Evolutionary conservation across 2,329 filamentous ascomycete genomes (phyloP), one percentile per base, ranked within the genome.

Genomic region (Paraphaeosphaeria minitans): DNA sequence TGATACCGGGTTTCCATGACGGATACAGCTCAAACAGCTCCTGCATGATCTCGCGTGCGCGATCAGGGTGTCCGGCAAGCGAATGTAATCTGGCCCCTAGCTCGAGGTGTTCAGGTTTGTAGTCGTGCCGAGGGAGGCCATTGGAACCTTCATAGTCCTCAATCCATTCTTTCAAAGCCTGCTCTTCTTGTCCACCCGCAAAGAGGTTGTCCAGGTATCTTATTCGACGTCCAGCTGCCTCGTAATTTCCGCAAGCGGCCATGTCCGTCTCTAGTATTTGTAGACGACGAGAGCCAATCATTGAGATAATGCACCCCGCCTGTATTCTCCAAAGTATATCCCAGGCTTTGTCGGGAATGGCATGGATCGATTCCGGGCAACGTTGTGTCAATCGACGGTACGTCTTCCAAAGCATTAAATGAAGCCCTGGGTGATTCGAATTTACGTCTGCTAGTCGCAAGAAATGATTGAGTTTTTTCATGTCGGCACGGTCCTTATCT

Each of bases 1-100:
- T 75, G 45, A 89, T 82, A 6, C 86, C 82, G 21, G 84, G 78
- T 56, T 88, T 81, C 53, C 76, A 78, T 2, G 79, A 68, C 14
- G 82, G 77, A 21, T 77, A 66, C 3, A 75, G 69, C 2, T 81
- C 73, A 12, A 88, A 77, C 2, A 90, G 80, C 50, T 79, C 82
- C 51, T 83, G 79, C 59, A 85, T 82, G 16, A 86, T 82, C 47
- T 82, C 75, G 53, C 86, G 79, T 2, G 89, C 88, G 57, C 84
- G 82, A 29, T 84, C 80, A n/a, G 86, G 66, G 55, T 90, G 82
- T 3, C 85, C 85, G 12, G 77, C 71, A 16, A 83, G 78, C 46
- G 85, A 85, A 70, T 86, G 82, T 82, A 92, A 88, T 56, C 84
- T 83, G 49, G 87, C 82, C 2, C 89, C 90, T 13, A 90, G 80